Evolutionary conservation across 192 early-diverging fungal genomes (phyloP), one percentile per base, ranked within the genome.

Genomic region (Mortierella claussenii): DNA sequence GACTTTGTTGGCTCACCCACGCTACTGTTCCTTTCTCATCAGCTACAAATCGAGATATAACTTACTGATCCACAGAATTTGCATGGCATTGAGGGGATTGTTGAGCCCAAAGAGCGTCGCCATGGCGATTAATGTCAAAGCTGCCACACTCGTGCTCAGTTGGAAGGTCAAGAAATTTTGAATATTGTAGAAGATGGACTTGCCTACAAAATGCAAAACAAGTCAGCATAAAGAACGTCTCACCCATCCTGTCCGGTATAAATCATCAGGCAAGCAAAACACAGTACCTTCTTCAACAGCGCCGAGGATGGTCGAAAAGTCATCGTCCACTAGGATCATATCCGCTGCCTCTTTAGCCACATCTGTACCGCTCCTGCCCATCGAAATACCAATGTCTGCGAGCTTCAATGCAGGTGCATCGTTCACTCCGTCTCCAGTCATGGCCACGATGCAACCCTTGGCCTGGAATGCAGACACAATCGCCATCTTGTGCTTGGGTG

Each of bases 11-110:
- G n/a, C n/a, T n/a, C n/a, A n/a, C n/a, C n/a, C n/a, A n/a, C n/a
- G n/a, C n/a, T n/a, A n/a, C n/a, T n/a, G n/a, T n/a, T n/a, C n/a
- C n/a, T n/a, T n/a, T n/a, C n/a, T n/a, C n/a, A n/a, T n/a, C n/a
- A n/a, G n/a, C n/a, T n/a, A n/a, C n/a, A n/a, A n/a, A n/a, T n/a
- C n/a, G n/a, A n/a, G n/a, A n/a, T n/a, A 27, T 49, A 45, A 86
- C 89, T 83, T 89, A 97, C 92, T 98, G 55, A 98, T 98, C 95
- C 95, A 98, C 55, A 98, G 81, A 78, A 98, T 97, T 73, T 98
- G 97, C 97, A 98, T 98, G 11, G 97, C 92, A 71, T 98, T 98
- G 58, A 98, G 83, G 44, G 97, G 97, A 60, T 96, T 96, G 21
- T 86, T 83, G 12, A 96, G 79, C 33, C 94, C 95, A 69, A 96